These are phyloP conservation scores for Ulota crispa DNA, from an alignment of 225 moss, liverwort and hornwort genomes.

Conservation along the genomic window DNA sequence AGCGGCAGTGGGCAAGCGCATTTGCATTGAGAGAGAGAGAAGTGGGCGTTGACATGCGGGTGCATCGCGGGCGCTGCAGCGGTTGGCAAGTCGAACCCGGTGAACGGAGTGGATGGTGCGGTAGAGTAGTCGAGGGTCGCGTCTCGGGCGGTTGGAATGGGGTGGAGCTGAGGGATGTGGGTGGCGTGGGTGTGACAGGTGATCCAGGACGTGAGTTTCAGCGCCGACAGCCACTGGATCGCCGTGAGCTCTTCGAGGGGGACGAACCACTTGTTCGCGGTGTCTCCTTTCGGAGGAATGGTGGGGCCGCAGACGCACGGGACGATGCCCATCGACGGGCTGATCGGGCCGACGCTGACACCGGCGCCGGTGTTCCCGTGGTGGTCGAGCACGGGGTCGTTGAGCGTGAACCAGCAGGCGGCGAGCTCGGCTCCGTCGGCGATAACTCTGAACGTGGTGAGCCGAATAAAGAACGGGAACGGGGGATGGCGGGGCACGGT, in stretches of 20 bases:
- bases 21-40: neutral
- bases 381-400: slow-evolving; percentile 80
- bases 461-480: slow-evolving; percentile 83
- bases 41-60: accelerated
- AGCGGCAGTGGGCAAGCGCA: accelerated
- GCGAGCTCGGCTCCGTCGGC: slow-evolving; percentile 67
- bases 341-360: slow-evolving; percentile 71
- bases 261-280: slow-evolving; percentile 90
- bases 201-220: slow-evolving; percentile 95
- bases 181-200: slow-evolving; percentile 39
- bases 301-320: slow-evolving; percentile 96
- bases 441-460: slow-evolving; percentile 79
- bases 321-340: slow-evolving; percentile 72
- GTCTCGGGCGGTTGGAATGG: neutral
- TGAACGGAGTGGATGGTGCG: accelerated
- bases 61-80: neutral
- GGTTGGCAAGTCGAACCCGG: neutral
- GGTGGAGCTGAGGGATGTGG: neutral
- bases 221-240: slow-evolving; percentile 93
- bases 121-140: neutral
- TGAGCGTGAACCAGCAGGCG: slow-evolving; percentile 65
- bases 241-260: slow-evolving; percentile 92
- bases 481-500: slow-evolving; percentile 95
- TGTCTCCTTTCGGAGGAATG: slow-evolving; percentile 85
- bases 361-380: slow-evolving; percentile 86